These are phyloP conservation scores for Allomyces arbusculus DNA, from an alignment of 192 early-diverging fungal genomes.

Conservation along the genomic window DNA sequence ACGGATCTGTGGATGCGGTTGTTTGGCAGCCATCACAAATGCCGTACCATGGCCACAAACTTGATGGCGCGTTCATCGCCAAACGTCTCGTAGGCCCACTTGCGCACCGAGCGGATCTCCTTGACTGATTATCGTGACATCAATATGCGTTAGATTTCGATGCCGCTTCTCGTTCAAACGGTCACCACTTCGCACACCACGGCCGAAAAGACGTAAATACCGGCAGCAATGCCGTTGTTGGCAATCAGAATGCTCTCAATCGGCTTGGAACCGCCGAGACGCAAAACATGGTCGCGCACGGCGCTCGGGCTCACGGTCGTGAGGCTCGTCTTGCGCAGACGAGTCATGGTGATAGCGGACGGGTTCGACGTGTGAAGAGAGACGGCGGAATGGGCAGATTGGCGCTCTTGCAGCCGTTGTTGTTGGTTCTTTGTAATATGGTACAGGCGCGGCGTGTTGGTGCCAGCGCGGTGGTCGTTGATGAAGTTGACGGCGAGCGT, in stretches of 20 bases:
- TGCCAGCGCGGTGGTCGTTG: not conserved
- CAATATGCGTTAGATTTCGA: too few relatives aligned
- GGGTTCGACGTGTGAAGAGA: not conserved
- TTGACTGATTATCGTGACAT: conserved; percentile 39
- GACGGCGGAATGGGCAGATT: not conserved
- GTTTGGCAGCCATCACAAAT: not conserved
- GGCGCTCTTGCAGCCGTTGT: too few relatives aligned
- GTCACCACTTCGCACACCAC: too few relatives aligned
- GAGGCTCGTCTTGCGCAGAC: not conserved
- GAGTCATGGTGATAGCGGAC: not conserved
- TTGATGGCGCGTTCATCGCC: conserved; percentile 86
- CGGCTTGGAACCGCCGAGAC: conserved; percentile 1
- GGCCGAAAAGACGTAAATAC: not conserved
- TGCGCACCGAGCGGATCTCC: conserved; percentile 89
- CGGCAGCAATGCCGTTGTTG: conserved; percentile 96
- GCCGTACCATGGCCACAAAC: conserved; percentile 69
- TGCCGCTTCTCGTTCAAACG: too few relatives aligned
- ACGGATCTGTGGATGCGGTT: not conserved
- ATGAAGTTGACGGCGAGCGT: too few relatives aligned
- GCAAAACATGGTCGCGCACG: not conserved
- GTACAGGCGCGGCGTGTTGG: too few relatives aligned
- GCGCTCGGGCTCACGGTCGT: not conserved
- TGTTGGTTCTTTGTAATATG: too few relatives aligned
- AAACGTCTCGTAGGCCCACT: conserved; percentile 98
- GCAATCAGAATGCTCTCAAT: conserved; percentile 57